Conservation (phyloP, 306 rosid genomes). For the Erythrophleum fordii region DNA sequence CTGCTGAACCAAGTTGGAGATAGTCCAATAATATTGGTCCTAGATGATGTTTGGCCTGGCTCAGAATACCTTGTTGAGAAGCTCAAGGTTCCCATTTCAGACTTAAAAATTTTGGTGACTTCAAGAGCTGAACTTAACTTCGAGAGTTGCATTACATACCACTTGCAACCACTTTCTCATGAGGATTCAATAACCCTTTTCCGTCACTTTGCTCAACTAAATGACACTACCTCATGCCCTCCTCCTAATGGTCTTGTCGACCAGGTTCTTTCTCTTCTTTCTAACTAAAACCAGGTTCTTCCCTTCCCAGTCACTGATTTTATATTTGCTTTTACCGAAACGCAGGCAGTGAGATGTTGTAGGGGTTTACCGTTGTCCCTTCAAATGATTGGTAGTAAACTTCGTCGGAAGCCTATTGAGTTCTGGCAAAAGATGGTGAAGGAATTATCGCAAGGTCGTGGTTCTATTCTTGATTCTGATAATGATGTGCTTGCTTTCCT, state of each 20-base stretch:
- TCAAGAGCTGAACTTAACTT: constrained; percentile 56
- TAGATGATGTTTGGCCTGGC: constrained; percentile 73
- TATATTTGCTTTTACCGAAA: constrained; percentile 11
- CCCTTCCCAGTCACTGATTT: constrained; percentile 12
- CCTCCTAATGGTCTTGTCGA: constrained; percentile 41
- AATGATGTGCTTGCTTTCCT: constrained; percentile 48
- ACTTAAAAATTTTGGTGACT: constrained; percentile 72
- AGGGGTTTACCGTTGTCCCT: constrained; percentile 67
- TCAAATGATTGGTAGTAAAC: constrained; percentile 56
- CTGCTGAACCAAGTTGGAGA: constrained; percentile 36
- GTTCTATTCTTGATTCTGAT: constrained; percentile 46
- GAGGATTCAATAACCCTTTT: constrained; percentile 61
- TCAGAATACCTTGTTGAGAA: constrained; percentile 56
- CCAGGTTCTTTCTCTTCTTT: constrained; percentile 43
- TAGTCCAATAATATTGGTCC: constrained; percentile 51
- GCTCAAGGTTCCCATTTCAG: constrained; percentile 39
- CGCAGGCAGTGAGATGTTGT: constrained; percentile 63
- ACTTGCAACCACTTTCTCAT: constrained; percentile 42
- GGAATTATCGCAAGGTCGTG: constrained; percentile 42
- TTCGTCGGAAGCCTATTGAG: constrained; percentile 46
- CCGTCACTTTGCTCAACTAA: constrained; percentile 45
- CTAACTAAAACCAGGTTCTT: not conserved
- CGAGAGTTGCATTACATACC: constrained; percentile 42
- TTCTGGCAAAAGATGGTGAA: constrained; percentile 50
- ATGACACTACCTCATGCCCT: constrained; percentile 22